Conservation (phyloP, 257 asterid species). For the Voacanga thouarsii region DNA sequence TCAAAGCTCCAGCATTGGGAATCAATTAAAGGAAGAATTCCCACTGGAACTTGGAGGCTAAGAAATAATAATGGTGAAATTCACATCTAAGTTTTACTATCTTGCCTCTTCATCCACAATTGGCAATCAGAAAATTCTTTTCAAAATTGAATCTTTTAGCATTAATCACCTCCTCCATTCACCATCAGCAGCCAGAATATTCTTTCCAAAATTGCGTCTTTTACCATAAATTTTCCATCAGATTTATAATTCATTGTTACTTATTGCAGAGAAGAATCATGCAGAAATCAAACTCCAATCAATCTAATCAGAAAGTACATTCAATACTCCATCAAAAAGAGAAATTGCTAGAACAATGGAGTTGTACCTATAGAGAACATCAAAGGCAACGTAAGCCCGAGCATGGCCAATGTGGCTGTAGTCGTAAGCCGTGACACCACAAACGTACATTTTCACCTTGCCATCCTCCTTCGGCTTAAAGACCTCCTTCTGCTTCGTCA, state of each 20-base stretch:
- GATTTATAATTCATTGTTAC: not conserved
- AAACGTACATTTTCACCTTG: conserved; percentile 69
- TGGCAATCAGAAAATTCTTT: too few relatives aligned
- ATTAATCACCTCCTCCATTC: too few relatives aligned
- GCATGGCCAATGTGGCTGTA: conserved; percentile 92
- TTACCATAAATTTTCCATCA: not conserved
- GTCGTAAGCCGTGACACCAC: conserved; percentile 90
- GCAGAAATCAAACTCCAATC: not conserved
- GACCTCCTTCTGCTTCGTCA: conserved; percentile 67
- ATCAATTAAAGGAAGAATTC: not conserved
- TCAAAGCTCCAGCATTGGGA: not conserved
- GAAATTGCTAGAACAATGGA: not conserved
- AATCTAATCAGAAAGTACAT: not conserved
- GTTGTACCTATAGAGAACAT: conserved; percentile 68
- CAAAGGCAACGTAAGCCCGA: conserved; percentile 82
- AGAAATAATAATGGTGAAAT: too few relatives aligned
- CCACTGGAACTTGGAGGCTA: not conserved
- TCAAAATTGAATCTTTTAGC: too few relatives aligned
- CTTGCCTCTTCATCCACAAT: too few relatives aligned
- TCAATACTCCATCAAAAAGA: not conserved
- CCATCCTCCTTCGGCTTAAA: conserved; percentile 61
- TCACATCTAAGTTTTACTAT: too few relatives aligned
- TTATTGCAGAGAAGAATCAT: not conserved
- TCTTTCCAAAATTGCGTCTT: not conserved
- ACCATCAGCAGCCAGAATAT: too few relatives aligned